phyloP scores from a whole-genome alignment of 208 protist genomes.

The Leishmania guyanensis region DNA sequence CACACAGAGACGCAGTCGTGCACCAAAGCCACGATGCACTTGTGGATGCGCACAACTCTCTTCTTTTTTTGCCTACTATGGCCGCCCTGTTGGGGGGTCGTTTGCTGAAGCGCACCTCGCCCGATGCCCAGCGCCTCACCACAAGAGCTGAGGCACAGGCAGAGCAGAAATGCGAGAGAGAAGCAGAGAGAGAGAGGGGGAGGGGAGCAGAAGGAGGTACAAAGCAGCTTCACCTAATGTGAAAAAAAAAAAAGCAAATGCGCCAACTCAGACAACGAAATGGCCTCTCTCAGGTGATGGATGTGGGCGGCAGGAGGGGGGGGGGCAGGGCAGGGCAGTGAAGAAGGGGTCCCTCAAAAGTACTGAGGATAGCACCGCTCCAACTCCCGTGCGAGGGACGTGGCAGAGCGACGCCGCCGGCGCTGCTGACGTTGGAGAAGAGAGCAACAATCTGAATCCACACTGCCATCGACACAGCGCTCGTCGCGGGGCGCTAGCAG shows the following conservation, averaged over 20 bases:
- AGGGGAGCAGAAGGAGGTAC: background rate
- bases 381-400: conserved; percentile 22
- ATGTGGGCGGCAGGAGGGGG: background rate
- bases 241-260: too few relatives aligned
- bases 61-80: background rate
- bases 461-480: background rate
- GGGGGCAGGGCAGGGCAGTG: background rate
- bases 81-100: background rate
- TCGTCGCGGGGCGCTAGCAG: background rate
- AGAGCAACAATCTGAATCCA: background rate
- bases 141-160: background rate
- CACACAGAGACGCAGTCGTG: background rate
- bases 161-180: background rate
- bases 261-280: background rate
- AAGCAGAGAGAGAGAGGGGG: background rate
- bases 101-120: background rate
- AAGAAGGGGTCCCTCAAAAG: background rate
- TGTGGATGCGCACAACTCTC: background rate
- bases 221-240: background rate
- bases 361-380: conserved; percentile 20
- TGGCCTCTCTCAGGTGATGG: background rate
- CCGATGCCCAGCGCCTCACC: background rate
- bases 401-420: conserved; percentile 4
- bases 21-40: background rate
- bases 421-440: background rate